Evolutionary conservation across 2,329 filamentous ascomycete species (phyloP).

Genomic region (Arthrobotrys musiformis): DNA sequence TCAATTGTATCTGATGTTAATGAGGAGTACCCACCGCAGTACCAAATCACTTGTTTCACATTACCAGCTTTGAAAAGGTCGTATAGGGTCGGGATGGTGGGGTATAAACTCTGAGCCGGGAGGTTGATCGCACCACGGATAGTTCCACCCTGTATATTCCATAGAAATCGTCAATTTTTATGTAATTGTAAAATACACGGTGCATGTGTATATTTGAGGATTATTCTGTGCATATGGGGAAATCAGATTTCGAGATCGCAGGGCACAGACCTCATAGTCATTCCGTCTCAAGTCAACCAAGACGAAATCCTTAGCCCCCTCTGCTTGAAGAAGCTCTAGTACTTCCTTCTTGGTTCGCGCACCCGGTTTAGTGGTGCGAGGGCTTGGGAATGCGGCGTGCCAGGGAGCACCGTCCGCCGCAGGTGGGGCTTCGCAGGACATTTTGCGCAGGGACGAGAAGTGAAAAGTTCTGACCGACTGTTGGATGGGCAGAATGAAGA

Average conservation of each 20-base stretch:
- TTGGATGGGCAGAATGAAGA: neutral
- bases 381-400: conserved; percentile 63
- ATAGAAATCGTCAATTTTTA: too few relatives aligned
- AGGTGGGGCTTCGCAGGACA: conserved; percentile 16
- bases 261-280: conserved; percentile 34
- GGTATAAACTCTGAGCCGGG: conserved; percentile 63
- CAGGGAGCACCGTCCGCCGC: conserved; percentile 58
- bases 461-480: neutral
- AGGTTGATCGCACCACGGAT: conserved; percentile 60
- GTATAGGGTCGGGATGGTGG: conserved; percentile 62
- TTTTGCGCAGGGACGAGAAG: neutral
- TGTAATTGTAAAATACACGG: too few relatives aligned
- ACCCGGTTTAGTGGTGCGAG: conserved; percentile 59
- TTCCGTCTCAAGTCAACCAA: conserved; percentile 65
- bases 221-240: too few relatives aligned
- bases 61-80: conserved; percentile 60
- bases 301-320: conserved; percentile 61
- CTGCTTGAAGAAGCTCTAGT: conserved; percentile 61
- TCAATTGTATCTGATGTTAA: neutral
- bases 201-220: too few relatives aligned
- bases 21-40: conserved; percentile 61
- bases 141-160: conserved; percentile 22
- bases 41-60: conserved; percentile 62
- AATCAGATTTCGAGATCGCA: too few relatives aligned
- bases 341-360: conserved; percentile 61